A percentile compares a stretch with the other conserved stretches of the same genome.
Conservation (phyloP, 2,329 filamentous ascomycete species). For the Colletotrichum tabaci region DNA sequence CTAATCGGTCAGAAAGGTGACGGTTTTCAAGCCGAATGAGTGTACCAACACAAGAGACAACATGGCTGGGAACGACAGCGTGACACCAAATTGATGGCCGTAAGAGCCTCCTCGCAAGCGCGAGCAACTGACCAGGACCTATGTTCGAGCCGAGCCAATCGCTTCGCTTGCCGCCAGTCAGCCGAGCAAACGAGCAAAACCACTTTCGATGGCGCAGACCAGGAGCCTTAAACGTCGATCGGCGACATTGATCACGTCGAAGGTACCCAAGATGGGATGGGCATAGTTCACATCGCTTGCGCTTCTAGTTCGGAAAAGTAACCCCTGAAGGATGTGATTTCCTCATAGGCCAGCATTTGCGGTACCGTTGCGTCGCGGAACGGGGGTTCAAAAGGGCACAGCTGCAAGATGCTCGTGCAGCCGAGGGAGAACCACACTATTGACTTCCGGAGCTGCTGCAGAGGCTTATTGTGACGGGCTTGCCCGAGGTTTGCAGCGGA, state of each 20-base stretch:
- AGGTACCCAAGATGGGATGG: background rate
- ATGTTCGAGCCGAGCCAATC: background rate
- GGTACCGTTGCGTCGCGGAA: background rate
- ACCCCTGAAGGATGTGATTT: background rate
- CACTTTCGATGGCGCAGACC: background rate
- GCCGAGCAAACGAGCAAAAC: background rate
- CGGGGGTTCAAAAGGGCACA: background rate
- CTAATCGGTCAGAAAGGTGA: fast-evolving
- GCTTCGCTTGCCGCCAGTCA: background rate
- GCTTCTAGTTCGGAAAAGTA: too few species aligned
- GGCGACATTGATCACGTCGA: background rate
- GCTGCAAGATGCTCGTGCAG: background rate
- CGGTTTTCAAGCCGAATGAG: background rate
- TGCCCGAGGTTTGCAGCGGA: background rate
- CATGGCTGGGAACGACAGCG: too few species aligned
- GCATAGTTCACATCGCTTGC: background rate
- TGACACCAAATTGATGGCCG: background rate
- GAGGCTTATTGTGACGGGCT: background rate
- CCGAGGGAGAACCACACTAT: background rate
- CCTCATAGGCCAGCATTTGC: background rate
- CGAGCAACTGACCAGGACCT: too few species aligned
- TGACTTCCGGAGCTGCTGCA: background rate
- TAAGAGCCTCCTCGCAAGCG: background rate
- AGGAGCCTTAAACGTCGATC: background rate
- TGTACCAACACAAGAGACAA: too few species aligned